Conservation (phyloP, 176 grass and related monocot species). For the Oryza longistaminata region DNA sequence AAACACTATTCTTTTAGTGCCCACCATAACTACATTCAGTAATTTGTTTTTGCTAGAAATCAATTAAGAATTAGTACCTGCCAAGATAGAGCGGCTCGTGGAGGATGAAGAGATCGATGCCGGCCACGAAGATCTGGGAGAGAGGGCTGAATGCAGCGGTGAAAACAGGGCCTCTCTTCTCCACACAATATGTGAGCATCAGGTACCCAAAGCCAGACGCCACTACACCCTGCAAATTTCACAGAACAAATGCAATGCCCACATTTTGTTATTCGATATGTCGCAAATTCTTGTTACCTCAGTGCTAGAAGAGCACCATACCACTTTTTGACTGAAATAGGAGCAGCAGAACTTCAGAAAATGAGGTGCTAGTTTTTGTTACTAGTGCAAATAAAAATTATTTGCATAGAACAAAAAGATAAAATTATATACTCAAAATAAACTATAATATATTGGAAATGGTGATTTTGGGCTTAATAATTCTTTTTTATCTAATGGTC, state of each 20-base stretch:
- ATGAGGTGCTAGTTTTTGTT: too few relatives aligned
- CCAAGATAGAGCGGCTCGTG: constrained; percentile 74
- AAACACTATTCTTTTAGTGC: too few relatives aligned
- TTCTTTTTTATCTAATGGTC: too few relatives aligned
- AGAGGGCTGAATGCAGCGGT: constrained; percentile 87
- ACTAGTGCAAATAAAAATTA: too few relatives aligned
- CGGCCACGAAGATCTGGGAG: constrained; percentile 76
- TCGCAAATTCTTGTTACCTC: neutral
- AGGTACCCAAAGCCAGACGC: constrained; percentile 77
- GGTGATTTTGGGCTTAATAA: too few relatives aligned
- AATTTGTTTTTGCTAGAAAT: neutral
- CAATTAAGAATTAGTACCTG: constrained; percentile 30
- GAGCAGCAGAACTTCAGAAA: neutral
- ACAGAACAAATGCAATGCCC: neutral
- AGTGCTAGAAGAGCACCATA: neutral
- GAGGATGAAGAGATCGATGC: constrained; percentile 70
- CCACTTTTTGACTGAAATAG: neutral
- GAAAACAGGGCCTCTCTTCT: constrained; percentile 91
- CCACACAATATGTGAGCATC: constrained; percentile 78
- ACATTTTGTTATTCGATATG: neutral
- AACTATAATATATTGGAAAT: too few relatives aligned
- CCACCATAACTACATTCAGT: too few relatives aligned
- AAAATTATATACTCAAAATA: too few relatives aligned
- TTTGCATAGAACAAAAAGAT: too few relatives aligned
- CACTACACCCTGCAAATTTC: constrained; percentile 58